Conservation (phyloP, 257 asterid species). For the Primulina tabacum region DNA sequence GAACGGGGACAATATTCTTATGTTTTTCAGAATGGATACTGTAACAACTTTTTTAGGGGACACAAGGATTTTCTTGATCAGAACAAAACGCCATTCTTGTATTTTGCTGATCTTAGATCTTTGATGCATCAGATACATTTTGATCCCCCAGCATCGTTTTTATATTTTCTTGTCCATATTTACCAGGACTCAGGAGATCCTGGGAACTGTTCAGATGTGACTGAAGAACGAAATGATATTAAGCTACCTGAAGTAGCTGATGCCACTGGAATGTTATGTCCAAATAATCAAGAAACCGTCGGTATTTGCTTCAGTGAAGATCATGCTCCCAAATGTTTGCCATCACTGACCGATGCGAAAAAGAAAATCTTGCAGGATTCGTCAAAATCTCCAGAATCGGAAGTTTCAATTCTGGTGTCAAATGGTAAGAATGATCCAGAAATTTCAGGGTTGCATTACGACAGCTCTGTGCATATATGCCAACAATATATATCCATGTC, state of each 20-base stretch:
- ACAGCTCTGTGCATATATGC: neutral
- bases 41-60: too few relatives aligned
- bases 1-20: neutral
- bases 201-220: constrained; percentile 77
- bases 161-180: constrained; percentile 14
- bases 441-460: constrained; percentile 23
- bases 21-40: neutral
- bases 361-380: constrained; percentile 23
- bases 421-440: constrained; percentile 31
- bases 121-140: neutral
- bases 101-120: neutral
- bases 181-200: constrained; percentile 72
- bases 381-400: constrained; percentile 36
- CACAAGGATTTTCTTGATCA: neutral
- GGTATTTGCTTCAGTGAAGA: constrained; percentile 27
- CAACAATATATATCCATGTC: neutral
- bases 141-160: neutral
- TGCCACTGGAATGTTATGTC: constrained; percentile 13
- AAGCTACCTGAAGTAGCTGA: constrained; percentile 39
- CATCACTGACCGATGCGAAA: constrained; percentile 22
- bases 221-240: constrained; percentile 64
- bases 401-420: constrained; percentile 36
- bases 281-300: neutral
- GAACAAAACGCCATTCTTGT: neutral
- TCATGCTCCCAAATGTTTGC: constrained; percentile 23